Percentiles rank a stretch among this genome's conserved stretches.
phyloP scores from a whole-genome alignment of 768 basidiomycete genomes.

The Rhodotorula kratochvilovae region DNA sequence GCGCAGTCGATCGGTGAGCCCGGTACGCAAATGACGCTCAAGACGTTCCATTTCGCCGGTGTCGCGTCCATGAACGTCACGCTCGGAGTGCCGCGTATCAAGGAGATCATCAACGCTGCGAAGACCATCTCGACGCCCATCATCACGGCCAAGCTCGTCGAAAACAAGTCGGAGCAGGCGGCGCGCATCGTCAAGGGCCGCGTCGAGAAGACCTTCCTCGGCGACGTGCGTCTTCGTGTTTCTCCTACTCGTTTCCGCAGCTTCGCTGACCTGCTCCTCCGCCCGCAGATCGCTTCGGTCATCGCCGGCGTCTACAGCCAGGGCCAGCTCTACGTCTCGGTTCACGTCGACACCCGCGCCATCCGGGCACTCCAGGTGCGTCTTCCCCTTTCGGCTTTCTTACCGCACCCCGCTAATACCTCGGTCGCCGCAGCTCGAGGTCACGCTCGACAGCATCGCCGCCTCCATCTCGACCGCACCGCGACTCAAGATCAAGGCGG shows the following conservation, averaged over 20 bases:
- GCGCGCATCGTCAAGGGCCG: slow-evolving; percentile 96
- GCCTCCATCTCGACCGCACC: slow-evolving; percentile 79
- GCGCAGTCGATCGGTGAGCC: slow-evolving; percentile 99
- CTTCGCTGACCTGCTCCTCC: background rate
- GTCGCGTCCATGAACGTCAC: slow-evolving; percentile 99
- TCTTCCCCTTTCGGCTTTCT: no score
- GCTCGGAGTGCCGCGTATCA: slow-evolving; percentile 98
- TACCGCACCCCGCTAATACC: background rate
- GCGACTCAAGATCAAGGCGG: slow-evolving; percentile 88
- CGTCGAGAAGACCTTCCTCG: slow-evolving; percentile 86
- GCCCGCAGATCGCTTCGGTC: slow-evolving; percentile 70
- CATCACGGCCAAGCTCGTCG: slow-evolving; percentile 91
- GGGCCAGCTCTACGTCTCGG: slow-evolving; percentile 84
- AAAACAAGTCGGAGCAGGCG: slow-evolving; percentile 70
- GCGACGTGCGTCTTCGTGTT: slow-evolving; percentile 63
- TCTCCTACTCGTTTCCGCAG: slow-evolving; percentile 46
- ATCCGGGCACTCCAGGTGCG: slow-evolving; percentile 80
- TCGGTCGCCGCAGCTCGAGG: slow-evolving; percentile 63
- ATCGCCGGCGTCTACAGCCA: slow-evolving; percentile 95
- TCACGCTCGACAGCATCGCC: slow-evolving; percentile 86
- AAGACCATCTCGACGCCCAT: slow-evolving; percentile 95
- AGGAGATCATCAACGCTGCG: slow-evolving; percentile 99
- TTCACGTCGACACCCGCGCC: slow-evolving; percentile 83
- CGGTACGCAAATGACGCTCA: slow-evolving; percentile 98
- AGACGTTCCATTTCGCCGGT: slow-evolving; percentile 99